Evolutionary conservation across 768 basidiomycete species (phyloP), one percentile per base, ranked within the genome.

Genomic region (Cystoderma amianthinum): DNA sequence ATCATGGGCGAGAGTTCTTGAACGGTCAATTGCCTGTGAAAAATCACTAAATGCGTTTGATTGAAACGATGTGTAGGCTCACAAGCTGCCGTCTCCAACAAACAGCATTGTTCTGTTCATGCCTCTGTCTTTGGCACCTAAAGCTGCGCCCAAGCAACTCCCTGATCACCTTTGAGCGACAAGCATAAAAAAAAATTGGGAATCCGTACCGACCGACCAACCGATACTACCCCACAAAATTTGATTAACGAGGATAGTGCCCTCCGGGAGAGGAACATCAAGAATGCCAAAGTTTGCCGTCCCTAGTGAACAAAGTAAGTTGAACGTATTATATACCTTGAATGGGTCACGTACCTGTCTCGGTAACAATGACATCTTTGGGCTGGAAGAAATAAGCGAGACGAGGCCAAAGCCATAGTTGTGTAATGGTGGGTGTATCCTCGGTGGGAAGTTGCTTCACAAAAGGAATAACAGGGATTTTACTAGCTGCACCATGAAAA

Each of bases 221-320:
- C 94, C 94, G 49, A 97, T 96, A 44, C 83, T 84, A 38, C 94
- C 93, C 82, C 87, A 96, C 4, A 96, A 63, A 38, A 95, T 78
- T 61, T 93, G 90, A 45, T 72, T 77, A 28, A 90, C 45, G 43
- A 83, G 78, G 3, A 79, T 59, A 1, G 80, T 65, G 34, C 77
- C 69, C n/a, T 76, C 68, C 0, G 94, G 94, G 9, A 95, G 62
- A 1, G 82, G 79, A 21, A 90, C 72, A 45, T 89, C 88, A 30
- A 92, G 57, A 36, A 95, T 75, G 34, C 93, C 94, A 56, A 95
- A 96, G 46, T 70, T 82, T 10, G 87, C 79, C 0, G 90, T 93
- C 3, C 84, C 78, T 75, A 35, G n/a, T 32, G 3, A 3, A 32
- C 5, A 23, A n/a, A 10, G 23, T 41, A 7, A 36, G 16, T 9